These are phyloP conservation scores for Populus deltoides DNA, from an alignment of 345 rosid genomes.

Conservation along the genomic window DNA sequence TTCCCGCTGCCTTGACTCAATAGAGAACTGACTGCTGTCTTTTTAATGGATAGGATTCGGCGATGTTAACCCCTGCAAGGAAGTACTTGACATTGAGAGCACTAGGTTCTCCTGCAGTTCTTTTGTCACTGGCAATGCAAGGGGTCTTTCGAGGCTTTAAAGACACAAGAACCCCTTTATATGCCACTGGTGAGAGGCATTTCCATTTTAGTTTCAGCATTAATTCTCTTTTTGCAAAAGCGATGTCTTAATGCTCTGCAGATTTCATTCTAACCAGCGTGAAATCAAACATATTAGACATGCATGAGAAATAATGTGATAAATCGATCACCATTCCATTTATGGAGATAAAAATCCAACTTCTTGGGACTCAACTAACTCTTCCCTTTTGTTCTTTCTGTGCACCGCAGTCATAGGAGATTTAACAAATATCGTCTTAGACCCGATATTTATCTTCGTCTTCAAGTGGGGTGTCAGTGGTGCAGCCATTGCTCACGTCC, in stretches of 20 bases:
- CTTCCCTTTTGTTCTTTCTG: neutral
- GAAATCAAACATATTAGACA: neutral
- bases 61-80: slow-evolving; percentile 68
- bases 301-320: neutral
- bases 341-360: neutral
- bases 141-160: slow-evolving; percentile 92
- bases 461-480: slow-evolving; percentile 74
- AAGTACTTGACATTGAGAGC: slow-evolving; percentile 72
- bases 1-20: neutral
- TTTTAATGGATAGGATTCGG: slow-evolving; percentile 45
- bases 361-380: neutral
- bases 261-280: neutral
- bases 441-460: slow-evolving; percentile 75
- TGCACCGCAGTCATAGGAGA: slow-evolving; percentile 63
- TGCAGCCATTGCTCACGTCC: slow-evolving; percentile 93
- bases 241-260: neutral
- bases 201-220: neutral
- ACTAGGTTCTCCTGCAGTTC: slow-evolving; percentile 89
- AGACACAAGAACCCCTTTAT: slow-evolving; percentile 87
- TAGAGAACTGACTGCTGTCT: neutral
- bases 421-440: slow-evolving; percentile 61
- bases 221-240: neutral
- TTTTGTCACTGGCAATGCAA: slow-evolving; percentile 92
- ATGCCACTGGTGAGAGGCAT: slow-evolving; percentile 60
- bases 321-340: neutral